Conservation (phyloP, 1,284 basidiomycete genomes). For the Puccinia triticina region DNA sequence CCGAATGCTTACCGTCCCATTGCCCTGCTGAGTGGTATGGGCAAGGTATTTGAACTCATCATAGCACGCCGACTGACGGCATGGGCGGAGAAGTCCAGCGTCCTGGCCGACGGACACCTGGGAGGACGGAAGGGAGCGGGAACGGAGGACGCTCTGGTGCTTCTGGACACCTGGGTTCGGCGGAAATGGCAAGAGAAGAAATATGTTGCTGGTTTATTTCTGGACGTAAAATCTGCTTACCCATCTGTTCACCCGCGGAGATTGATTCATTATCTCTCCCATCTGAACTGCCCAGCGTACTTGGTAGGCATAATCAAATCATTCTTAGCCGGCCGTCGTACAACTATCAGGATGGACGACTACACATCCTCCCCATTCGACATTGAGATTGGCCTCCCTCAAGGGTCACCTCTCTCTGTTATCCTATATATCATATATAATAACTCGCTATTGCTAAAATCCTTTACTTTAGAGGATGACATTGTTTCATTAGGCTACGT, state of each 20-base stretch:
- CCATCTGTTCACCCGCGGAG: not conserved
- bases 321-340: not conserved
- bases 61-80: not conserved
- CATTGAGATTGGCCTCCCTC: not conserved
- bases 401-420: constrained; percentile 11
- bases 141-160: too few relatives aligned
- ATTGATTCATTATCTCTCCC: not conserved
- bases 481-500: constrained; percentile 6
- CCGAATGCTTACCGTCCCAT: constrained; percentile 23
- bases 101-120: constrained; percentile 8
- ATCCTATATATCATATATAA: constrained; percentile 29
- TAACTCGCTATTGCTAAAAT: not conserved
- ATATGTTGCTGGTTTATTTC: not conserved
- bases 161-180: too few relatives aligned
- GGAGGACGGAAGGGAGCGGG: not conserved
- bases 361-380: not conserved
- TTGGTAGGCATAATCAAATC: not conserved
- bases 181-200: too few relatives aligned
- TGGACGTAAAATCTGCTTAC: constrained; percentile 25
- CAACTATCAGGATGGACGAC: not conserved
- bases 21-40: constrained; percentile 4
- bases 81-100: not conserved
- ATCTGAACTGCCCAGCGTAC: not conserved
- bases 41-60: constrained; percentile 11
- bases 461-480: not conserved